Evolutionary conservation across 2,329 filamentous ascomycete species (phyloP).

Genomic region (Fusarium buharicum): DNA sequence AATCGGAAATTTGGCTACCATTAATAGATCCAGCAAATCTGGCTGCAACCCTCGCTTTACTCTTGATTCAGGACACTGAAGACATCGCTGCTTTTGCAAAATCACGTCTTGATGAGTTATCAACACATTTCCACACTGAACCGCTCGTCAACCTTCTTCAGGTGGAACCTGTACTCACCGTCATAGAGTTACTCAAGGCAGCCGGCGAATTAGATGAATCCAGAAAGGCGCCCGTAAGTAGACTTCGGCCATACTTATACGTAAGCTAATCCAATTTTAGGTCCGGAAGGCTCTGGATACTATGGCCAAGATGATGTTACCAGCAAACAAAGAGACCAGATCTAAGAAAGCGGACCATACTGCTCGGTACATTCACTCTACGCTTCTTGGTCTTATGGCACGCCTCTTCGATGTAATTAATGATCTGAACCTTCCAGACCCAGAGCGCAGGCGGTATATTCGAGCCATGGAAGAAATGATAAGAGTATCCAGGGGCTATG

Average conservation of each 20-base stretch:
- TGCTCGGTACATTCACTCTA: slow-evolving; percentile 80
- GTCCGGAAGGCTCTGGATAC: slow-evolving; percentile 59
- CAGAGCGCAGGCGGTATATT: slow-evolving; percentile 81
- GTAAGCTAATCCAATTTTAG: slow-evolving; percentile 51
- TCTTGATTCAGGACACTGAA: slow-evolving; percentile 66
- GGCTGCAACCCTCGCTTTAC: slow-evolving; percentile 66
- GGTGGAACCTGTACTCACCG: slow-evolving; percentile 78
- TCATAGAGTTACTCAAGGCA: slow-evolving; percentile 83
- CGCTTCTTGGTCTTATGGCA: slow-evolving; percentile 88
- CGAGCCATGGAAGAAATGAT: slow-evolving; percentile 91
- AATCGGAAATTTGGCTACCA: slow-evolving; percentile 68
- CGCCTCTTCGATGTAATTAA: slow-evolving; percentile 83
- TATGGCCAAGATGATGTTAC: slow-evolving; percentile 57
- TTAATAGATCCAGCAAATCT: slow-evolving; percentile 68
- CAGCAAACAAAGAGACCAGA: slow-evolving; percentile 55
- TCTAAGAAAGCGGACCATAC: slow-evolving; percentile 67
- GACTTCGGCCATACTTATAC: neutral
- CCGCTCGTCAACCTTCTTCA: slow-evolving; percentile 76
- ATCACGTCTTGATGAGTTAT: slow-evolving; percentile 73
- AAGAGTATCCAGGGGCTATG: slow-evolving; percentile 75
- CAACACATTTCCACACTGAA: slow-evolving; percentile 73
- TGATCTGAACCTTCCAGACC: slow-evolving; percentile 67
- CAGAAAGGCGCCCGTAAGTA: slow-evolving; percentile 66
- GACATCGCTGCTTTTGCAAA: slow-evolving; percentile 74
- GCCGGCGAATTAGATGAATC: slow-evolving; percentile 74